Evolutionary conservation across 2,329 filamentous ascomycete genomes (phyloP).

Genomic region (Botrytis cinerea): DNA sequence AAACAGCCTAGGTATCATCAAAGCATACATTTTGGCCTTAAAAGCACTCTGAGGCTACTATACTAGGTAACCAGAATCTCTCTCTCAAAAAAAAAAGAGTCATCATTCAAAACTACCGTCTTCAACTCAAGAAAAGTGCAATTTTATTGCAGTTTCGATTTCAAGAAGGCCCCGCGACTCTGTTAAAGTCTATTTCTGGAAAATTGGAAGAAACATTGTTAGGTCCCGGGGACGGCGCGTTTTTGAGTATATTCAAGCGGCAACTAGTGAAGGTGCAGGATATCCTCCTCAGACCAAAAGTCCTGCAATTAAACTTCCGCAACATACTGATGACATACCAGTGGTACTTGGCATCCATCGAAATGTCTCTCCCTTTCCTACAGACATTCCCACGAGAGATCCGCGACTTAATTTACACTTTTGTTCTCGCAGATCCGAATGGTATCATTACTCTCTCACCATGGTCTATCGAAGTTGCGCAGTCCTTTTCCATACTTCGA

Average conservation of each 20-base stretch:
- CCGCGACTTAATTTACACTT: constrained; percentile 39
- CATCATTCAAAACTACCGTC: background rate
- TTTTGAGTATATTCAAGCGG: background rate
- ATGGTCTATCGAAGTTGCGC: constrained; percentile 36
- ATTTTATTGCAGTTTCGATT: background rate
- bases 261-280: background rate
- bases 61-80: background rate
- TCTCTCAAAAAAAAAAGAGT: background rate
- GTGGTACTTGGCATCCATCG: background rate
- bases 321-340: background rate
- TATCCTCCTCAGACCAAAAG: background rate
- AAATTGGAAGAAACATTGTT: background rate
- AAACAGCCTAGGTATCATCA: background rate
- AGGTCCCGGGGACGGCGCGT: background rate
- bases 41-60: background rate
- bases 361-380: constrained; percentile 34
- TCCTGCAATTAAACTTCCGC: background rate
- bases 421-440: constrained; percentile 33
- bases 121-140: background rate
- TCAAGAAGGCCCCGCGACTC: background rate
- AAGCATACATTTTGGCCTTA: background rate
- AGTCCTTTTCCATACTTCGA: constrained; percentile 36
- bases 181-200: background rate
- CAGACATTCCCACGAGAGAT: constrained; percentile 37
- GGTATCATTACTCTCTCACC: constrained; percentile 34